A percentile compares a stretch with the other conserved stretches of the same genome.
Evolutionary conservation across 305 asterid genomes (phyloP).

Genomic region (Lippia alba): DNA sequence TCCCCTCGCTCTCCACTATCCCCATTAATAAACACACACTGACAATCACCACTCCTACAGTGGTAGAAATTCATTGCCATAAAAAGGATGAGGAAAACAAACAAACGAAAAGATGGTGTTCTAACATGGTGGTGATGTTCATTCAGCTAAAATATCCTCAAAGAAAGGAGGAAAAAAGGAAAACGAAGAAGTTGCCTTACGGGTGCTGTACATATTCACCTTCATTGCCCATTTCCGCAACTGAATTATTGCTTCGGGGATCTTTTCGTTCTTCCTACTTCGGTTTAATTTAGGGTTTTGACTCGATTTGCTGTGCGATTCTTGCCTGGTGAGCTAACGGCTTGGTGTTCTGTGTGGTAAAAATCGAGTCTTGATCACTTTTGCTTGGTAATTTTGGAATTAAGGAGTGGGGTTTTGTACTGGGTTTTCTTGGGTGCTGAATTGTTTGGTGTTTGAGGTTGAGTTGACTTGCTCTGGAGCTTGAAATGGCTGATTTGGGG

Average conservation of each 20-base stretch:
- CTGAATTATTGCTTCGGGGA: constrained; percentile 36
- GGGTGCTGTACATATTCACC: constrained; percentile 24
- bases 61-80: constrained; percentile 25
- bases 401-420: background rate
- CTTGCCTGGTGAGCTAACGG: constrained; percentile 35
- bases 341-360: background rate
- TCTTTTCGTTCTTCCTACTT: constrained; percentile 30
- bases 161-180: background rate
- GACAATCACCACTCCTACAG: constrained; percentile 22
- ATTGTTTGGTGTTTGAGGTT: background rate
- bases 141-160: constrained; percentile 4
- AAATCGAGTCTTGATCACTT: constrained; percentile 12
- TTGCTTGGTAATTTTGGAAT: background rate
- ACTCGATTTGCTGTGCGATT: constrained; percentile 20
- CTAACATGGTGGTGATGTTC: constrained; percentile 3
- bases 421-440: constrained; percentile 10
- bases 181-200: background rate
- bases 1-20: constrained; percentile 28
- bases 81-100: background rate
- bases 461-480: constrained; percentile 15
- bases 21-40: constrained; percentile 12
- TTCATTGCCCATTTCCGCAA: constrained; percentile 41
- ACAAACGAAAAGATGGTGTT: constrained; percentile 24
- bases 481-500: constrained; percentile 19
- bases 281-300: constrained; percentile 48